Base-by-base conservation (phyloP, 2,329 filamentous ascomycete genomes). In the Annulohypoxylon truncatum region DNA sequence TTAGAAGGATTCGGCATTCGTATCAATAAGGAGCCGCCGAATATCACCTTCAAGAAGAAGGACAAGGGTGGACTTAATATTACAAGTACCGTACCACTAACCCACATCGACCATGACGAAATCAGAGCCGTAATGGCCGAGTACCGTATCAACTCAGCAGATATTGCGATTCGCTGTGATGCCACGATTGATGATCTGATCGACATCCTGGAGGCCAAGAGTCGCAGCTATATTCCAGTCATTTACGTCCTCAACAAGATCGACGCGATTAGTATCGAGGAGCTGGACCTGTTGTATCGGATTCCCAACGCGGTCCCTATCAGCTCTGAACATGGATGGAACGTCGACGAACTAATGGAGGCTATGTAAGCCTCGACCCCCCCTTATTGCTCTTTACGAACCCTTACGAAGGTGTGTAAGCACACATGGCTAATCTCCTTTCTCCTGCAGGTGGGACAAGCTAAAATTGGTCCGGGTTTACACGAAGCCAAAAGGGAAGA, bases 221-320 rank as follows among this genome's bases (percentile, higher is more conserved):
- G 91, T 78, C 88, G 96, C 80, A 94, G 92, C 78, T 99, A 99
- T 79, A 98, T 99, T 71, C 96, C 96, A n/a, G 96, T 98, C 70
- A 93, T 99, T 58, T 99, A 99, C 82, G 96, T 96, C 42, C 86
- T 99, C 75, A 99, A 99, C 87, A 99, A 99, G 85, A 99, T 99
- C 73, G 96, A 99, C 81, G 89, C 94, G 59, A 98, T 99, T 78
- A 95, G 93, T 54, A 98, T 99, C 73, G 95, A 99, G 81, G 96
- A 99, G 81, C 86, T 99, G 67, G 96, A 99, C 80, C 83, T 99
- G 66, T 85, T 99, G 26, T 98, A 99, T 82, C 90, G 95, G 42
- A 99, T 99, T 72, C 96, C 96, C 51, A 97, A 98, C 78, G 94
- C 96, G 12, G 96, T 96, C 64, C 96, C 96, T 26, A 98, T 99